These are phyloP conservation scores for Digitaria exilis DNA, from an alignment of 202 grass and related monocot genomes.

Conservation along the genomic window DNA sequence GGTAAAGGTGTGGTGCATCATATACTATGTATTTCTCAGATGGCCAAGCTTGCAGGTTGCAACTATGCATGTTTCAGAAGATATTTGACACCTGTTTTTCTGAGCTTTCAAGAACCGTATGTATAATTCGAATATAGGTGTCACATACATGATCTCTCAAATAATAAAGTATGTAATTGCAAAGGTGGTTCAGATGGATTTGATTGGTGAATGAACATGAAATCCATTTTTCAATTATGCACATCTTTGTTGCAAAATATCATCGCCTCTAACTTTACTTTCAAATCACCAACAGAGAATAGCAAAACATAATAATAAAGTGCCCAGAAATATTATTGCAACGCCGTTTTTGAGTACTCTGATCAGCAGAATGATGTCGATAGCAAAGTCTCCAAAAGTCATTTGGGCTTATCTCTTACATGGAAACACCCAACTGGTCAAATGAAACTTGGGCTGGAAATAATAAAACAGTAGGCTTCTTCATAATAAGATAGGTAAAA, in stretches of 20 bases:
- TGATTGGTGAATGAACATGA: background rate
- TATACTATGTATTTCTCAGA: background rate
- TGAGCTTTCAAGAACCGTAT: background rate
- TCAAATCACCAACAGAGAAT: background rate
- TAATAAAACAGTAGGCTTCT: slow-evolving; percentile 11
- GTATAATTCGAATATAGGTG: background rate
- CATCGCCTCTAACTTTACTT: background rate
- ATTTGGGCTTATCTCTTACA: slow-evolving; percentile 1
- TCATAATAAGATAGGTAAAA: slow-evolving; percentile 5
- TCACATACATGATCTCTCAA: background rate
- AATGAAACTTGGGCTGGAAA: background rate
- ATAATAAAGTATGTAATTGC: slow-evolving; percentile 7
- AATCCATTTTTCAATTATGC: background rate
- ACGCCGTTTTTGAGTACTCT: background rate
- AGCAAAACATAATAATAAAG: background rate
- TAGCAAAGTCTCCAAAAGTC: background rate
- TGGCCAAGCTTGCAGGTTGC: background rate
- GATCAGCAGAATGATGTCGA: slow-evolving; percentile 14
- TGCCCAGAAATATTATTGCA: background rate
- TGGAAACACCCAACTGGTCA: slow-evolving; percentile 13
- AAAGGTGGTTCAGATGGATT: background rate
- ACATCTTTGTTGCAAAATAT: background rate
- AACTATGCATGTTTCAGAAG: slow-evolving; percentile 9
- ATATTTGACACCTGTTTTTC: background rate
- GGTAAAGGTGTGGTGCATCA: background rate